These are phyloP conservation scores for Mycena vulgaris DNA, from an alignment of 768 basidiomycete species.

Conservation along the genomic window DNA sequence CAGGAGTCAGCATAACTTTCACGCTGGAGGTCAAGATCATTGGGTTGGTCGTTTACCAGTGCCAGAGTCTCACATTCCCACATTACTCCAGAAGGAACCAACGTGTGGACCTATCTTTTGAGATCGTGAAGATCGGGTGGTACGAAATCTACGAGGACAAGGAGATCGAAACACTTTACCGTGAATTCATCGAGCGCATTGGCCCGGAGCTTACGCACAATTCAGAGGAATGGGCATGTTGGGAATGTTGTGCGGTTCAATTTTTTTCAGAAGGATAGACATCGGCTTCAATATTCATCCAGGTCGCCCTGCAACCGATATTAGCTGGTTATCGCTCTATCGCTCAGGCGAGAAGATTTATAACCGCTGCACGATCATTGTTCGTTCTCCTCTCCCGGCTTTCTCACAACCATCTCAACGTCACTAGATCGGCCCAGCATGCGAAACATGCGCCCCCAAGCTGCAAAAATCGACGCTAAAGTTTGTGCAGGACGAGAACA, in stretches of 20 bases:
- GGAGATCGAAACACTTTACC: background rate
- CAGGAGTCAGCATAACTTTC: background rate
- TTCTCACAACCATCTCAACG: background rate
- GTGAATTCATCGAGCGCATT: background rate
- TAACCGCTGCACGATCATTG: background rate
- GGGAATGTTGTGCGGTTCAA: background rate
- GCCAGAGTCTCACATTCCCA: background rate
- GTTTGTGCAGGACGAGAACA: background rate
- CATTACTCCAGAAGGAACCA: background rate
- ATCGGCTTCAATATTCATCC: background rate
- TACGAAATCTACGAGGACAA: background rate
- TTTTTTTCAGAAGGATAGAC: background rate
- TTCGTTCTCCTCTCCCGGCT: background rate
- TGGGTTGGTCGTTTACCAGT: background rate
- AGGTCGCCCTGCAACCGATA: background rate
- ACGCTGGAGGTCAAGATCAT: background rate
- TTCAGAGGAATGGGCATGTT: background rate
- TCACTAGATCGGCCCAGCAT: background rate
- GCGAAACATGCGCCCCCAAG: background rate
- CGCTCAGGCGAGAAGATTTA: background rate
- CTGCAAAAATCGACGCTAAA: background rate
- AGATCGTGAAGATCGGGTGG: background rate
- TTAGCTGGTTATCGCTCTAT: background rate
- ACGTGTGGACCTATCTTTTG: background rate
- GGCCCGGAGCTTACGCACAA: background rate